These are phyloP conservation scores for Colletotrichum sp. DNA, from an alignment of 2,329 filamentous ascomycete species.

Conservation along the genomic window DNA sequence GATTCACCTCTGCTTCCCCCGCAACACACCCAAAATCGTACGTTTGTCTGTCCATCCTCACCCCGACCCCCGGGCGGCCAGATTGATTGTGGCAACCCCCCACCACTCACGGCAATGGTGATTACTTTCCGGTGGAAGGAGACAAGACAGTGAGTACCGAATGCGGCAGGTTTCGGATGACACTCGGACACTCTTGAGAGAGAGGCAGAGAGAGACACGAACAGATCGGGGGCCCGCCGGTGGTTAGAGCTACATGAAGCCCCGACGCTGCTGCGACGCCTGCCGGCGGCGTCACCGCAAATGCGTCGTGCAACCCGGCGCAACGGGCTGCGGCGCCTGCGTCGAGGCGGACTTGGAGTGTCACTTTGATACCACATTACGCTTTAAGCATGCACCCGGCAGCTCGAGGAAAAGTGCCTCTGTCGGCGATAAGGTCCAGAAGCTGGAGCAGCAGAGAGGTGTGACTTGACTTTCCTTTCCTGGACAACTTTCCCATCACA, in stretches of 20 bases:
- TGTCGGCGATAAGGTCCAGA: not conserved
- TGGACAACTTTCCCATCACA: not conserved
- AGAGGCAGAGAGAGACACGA: not conserved
- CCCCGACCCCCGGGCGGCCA: not conserved
- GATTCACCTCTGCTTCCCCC: slow-evolving; percentile 1
- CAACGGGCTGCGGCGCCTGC: slow-evolving; percentile 9
- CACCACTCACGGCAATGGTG: not conserved
- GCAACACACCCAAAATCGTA: not conserved
- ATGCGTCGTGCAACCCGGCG: slow-evolving; percentile 10
- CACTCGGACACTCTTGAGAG: not conserved
- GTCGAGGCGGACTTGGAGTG: slow-evolving; percentile 6
- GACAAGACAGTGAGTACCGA: not conserved
- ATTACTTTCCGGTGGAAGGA: not conserved
- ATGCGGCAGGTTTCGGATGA: slow-evolving; percentile 1
- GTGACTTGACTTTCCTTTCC: not conserved
- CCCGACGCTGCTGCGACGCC: slow-evolving; percentile 8
- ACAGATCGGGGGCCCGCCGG: not conserved
- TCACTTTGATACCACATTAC: slow-evolving; percentile 5
- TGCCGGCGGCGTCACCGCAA: slow-evolving; percentile 17
- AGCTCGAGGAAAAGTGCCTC: not conserved
- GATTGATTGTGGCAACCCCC: not conserved
- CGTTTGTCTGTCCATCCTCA: not conserved
- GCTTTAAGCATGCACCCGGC: slow-evolving; percentile 13
- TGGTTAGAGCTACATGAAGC: slow-evolving; percentile 8
- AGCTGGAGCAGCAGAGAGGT: slow-evolving; percentile 1